Evolutionary conservation across 1,284 basidiomycete species (phyloP).

Genomic region (Flammula alnicola): DNA sequence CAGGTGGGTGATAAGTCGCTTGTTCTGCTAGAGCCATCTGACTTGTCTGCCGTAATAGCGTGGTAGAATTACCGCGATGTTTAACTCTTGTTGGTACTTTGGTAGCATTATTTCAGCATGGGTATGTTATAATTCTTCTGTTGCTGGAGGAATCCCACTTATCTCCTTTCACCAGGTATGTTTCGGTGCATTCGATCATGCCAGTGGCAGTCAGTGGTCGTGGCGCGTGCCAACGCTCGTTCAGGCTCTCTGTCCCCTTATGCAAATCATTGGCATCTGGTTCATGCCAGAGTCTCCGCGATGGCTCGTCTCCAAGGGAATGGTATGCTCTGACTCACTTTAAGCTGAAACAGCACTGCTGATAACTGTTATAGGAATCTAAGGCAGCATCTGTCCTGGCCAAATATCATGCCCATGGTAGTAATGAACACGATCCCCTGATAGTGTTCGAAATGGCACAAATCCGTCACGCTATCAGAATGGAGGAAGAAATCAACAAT

Average conservation of each 20-base stretch:
- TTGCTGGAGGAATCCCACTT: not conserved
- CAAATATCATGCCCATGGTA: conserved; percentile 65
- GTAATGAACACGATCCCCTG: conserved; percentile 53
- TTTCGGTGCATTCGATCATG: too few species aligned
- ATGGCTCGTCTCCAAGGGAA: conserved; percentile 64
- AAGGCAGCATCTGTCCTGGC: conserved; percentile 55
- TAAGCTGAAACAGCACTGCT: conserved; percentile 5
- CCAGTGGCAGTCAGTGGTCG: conserved; percentile 54
- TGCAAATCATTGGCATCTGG: conserved; percentile 50
- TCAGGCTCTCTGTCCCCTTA: conserved; percentile 62
- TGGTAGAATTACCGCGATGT: conserved; percentile 62
- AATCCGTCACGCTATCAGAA: conserved; percentile 63
- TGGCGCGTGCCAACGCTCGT: conserved; percentile 71
- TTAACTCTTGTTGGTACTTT: conserved; percentile 68
- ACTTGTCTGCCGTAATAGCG: conserved; percentile 71
- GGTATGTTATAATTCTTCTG: conserved; percentile 37
- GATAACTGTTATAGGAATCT: conserved; percentile 42
- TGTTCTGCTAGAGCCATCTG: too few species aligned
- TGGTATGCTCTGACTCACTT: conserved; percentile 45
- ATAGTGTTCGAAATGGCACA: conserved; percentile 63
- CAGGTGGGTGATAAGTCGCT: too few species aligned
- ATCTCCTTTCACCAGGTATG: not conserved
- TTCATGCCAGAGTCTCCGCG: conserved; percentile 73
- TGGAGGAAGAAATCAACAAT: conserved; percentile 55
- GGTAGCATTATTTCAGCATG: conserved; percentile 60